phyloP scores from a whole-genome alignment of 192 early-diverging fungal species.

The Martensiomyces pterosporus region DNA sequence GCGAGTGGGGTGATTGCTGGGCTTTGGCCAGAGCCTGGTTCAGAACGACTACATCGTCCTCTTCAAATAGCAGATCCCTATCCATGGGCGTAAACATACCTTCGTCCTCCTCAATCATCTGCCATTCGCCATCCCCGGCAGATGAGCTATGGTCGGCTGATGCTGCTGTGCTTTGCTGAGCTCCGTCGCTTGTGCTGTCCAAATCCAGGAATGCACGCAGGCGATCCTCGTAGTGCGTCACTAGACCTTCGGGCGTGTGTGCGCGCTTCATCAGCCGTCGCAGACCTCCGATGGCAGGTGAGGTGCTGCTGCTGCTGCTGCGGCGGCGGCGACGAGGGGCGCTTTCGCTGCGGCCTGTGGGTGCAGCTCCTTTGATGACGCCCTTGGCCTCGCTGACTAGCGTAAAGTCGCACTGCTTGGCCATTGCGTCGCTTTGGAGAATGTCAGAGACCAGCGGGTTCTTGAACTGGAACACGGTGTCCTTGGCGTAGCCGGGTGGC shows the following conservation, averaged over 20 bases:
- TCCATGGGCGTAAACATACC: slow-evolving; percentile 31
- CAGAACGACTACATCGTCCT: slow-evolving; percentile 35
- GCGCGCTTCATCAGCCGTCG: slow-evolving; percentile 38
- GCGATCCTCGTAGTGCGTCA: slow-evolving; percentile 33
- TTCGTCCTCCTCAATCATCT: slow-evolving; percentile 32
- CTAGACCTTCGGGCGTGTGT: slow-evolving; percentile 40
- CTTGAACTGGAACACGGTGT: not conserved
- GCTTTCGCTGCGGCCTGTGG: not conserved
- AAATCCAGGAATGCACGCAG: slow-evolving; percentile 34
- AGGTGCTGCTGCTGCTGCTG: not conserved
- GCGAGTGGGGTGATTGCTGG: not conserved
- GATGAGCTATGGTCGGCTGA: too few relatives aligned
- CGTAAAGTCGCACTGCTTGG: not conserved
- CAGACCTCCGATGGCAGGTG: slow-evolving; percentile 26
- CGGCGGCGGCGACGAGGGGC: not conserved
- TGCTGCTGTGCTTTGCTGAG: too few relatives aligned
- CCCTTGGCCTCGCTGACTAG: not conserved
- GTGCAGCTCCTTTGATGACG: not conserved
- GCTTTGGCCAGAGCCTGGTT: slow-evolving; percentile 13
- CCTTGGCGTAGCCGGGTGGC: too few relatives aligned
- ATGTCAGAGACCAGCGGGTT: slow-evolving; percentile 14
- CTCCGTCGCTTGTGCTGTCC: not conserved
- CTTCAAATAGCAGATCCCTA: slow-evolving; percentile 22
- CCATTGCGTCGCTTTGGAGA: slow-evolving; percentile 6
- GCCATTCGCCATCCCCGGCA: slow-evolving; percentile 17